Percentiles rank a stretch among this genome's conserved stretches.
Evolutionary conservation across 2,329 filamentous ascomycete species (phyloP).

Genomic region (Venturia carpophila): DNA sequence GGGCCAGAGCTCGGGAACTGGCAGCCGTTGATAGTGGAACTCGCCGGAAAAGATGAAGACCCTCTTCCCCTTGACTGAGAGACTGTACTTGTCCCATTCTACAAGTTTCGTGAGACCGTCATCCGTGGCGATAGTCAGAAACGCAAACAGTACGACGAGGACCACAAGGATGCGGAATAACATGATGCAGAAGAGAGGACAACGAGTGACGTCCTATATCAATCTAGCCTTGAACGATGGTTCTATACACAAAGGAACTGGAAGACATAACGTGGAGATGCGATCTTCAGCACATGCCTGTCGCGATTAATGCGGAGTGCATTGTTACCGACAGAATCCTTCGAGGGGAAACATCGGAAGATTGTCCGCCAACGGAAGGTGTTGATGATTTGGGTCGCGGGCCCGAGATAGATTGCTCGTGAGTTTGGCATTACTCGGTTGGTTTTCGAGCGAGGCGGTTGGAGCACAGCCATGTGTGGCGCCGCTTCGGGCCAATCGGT

Average conservation of each 20-base stretch:
- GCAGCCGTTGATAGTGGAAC: slow-evolving; percentile 47
- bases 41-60: slow-evolving; percentile 48
- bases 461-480: no score
- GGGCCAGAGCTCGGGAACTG: slow-evolving; percentile 46
- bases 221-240: neutral
- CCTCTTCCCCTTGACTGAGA: slow-evolving; percentile 44
- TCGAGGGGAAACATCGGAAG: neutral
- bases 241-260: neutral
- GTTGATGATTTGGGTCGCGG: neutral
- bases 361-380: neutral
- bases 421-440: neutral
- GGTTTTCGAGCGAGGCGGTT: neutral
- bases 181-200: neutral
- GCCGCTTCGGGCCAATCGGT: no score
- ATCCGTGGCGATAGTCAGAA: slow-evolving; percentile 27
- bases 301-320: neutral
- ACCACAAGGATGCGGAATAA: slow-evolving; percentile 21
- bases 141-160: slow-evolving; percentile 22
- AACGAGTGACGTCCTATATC: neutral
- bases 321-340: neutral
- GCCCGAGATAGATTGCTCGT: neutral
- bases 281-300: neutral
- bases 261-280: neutral
- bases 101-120: slow-evolving; percentile 40
- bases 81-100: slow-evolving; percentile 47